Conservation (phyloP, 768 basidiomycete genomes). For the Mycena filopes region DNA sequence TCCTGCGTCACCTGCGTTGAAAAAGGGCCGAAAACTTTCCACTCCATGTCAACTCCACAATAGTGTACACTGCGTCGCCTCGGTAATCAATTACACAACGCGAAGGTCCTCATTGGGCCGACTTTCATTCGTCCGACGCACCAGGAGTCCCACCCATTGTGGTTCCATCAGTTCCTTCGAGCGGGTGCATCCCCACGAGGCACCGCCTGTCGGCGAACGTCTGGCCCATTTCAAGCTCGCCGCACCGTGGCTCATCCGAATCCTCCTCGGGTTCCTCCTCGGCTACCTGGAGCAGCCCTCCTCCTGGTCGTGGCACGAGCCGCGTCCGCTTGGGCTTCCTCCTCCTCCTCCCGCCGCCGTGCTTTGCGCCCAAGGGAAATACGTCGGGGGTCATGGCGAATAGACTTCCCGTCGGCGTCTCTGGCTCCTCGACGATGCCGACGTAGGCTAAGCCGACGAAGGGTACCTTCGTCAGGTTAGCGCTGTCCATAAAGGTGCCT, state of each 20-base stretch:
- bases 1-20: no score
- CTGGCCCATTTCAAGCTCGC: not conserved
- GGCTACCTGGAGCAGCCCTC: not conserved
- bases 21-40: no score
- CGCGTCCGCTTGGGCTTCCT: not conserved
- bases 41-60: no score
- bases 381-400: constrained; percentile 87
- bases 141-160: no score
- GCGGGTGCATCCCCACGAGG: constrained; percentile 67
- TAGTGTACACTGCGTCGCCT: no score
- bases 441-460: constrained; percentile 80
- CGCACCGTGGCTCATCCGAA: not conserved
- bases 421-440: constrained; percentile 71
- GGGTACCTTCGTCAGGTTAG: constrained; percentile 46
- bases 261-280: no score
- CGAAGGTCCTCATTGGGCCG: no score
- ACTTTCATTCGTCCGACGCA: no score
- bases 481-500: constrained; percentile 62
- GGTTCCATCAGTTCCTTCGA: constrained; percentile 57
- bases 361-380: constrained; percentile 81
- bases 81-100: no score
- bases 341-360: constrained; percentile 53
- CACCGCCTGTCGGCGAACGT: constrained; percentile 52
- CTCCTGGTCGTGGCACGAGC: not conserved
- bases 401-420: constrained; percentile 62